Conservation (phyloP, 805 yeast genomes). For the Torulaspora microellipsoides region DNA sequence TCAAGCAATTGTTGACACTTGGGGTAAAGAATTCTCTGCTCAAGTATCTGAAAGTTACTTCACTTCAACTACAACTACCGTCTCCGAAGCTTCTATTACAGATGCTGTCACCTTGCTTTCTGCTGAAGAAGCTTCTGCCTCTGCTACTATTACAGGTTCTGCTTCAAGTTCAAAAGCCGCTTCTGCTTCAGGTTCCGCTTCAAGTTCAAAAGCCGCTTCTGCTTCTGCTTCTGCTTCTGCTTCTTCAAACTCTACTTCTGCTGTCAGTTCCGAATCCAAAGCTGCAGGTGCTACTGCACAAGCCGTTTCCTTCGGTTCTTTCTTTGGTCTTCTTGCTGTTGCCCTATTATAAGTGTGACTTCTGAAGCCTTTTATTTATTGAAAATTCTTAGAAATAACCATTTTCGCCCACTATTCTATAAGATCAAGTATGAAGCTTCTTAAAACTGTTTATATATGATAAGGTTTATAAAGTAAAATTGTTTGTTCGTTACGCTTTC, state of each 20-base stretch:
- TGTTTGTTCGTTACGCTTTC: too few species aligned
- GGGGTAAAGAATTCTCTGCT: conserved; percentile 31
- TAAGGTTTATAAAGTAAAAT: too few species aligned
- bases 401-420: too few species aligned
- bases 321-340: conserved; percentile 7
- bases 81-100: conserved; percentile 11
- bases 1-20: conserved; percentile 31
- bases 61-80: conserved; percentile 35
- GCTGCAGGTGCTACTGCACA: conserved; percentile 10
- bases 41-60: conserved; percentile 29
- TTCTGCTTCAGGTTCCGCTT: background rate
- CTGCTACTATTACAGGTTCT: conserved; percentile 6
- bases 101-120: conserved; percentile 10
- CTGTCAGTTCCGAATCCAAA: background rate
- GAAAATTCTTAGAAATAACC: too few species aligned
- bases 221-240: conserved; percentile 1
- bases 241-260: conserved; percentile 2
- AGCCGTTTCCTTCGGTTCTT: conserved; percentile 10
- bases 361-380: too few species aligned
- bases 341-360: background rate
- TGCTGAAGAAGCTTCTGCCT: conserved; percentile 1
- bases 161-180: conserved; percentile 7
- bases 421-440: too few species aligned
- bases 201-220: background rate
- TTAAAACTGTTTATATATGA: too few species aligned